These are phyloP conservation scores for Elsinoe arachidis DNA, from an alignment of 2,329 filamentous ascomycete genomes.

Conservation along the genomic window DNA sequence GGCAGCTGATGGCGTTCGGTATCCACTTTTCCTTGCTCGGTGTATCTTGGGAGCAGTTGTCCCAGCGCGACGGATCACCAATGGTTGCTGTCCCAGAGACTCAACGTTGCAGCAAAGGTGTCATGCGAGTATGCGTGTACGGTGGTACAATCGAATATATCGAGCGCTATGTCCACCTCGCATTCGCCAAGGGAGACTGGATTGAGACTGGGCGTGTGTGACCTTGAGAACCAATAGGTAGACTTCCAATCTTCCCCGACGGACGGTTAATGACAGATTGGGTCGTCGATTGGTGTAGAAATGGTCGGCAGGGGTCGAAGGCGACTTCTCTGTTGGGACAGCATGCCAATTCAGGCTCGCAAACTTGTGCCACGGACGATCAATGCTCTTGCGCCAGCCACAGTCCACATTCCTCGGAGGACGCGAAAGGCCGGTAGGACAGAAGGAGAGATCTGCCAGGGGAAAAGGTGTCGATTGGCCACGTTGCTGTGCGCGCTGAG, in stretches of 20 bases:
- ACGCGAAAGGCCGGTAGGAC: background rate
- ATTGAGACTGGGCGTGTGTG: conserved; percentile 1
- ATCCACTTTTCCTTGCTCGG: background rate
- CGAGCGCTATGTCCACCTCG: conserved; percentile 7
- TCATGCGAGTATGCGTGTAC: conserved; percentile 8
- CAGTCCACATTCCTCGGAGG: conserved; percentile 8
- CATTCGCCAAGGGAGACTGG: conserved; percentile 4
- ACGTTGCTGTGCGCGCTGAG: background rate
- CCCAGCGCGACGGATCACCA: conserved; percentile 7
- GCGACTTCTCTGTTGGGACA: background rate
- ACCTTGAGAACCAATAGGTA: background rate
- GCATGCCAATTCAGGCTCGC: conserved; percentile 8
- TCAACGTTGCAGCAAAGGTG: conserved; percentile 2
- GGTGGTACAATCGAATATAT: conserved; percentile 9
- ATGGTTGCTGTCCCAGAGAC: background rate
- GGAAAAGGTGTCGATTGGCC: background rate
- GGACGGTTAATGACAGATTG: background rate
- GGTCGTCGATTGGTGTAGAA: background rate
- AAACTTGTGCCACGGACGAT: conserved; percentile 8
- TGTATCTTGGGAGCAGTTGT: background rate
- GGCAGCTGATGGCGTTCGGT: background rate
- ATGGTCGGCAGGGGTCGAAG: background rate
- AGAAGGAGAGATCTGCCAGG: conserved; percentile 1
- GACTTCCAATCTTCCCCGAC: background rate
- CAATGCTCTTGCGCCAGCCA: conserved; percentile 12